Evolutionary conservation across 1,284 basidiomycete genomes (phyloP).

Genomic region (Fomitopsis schrenkii): DNA sequence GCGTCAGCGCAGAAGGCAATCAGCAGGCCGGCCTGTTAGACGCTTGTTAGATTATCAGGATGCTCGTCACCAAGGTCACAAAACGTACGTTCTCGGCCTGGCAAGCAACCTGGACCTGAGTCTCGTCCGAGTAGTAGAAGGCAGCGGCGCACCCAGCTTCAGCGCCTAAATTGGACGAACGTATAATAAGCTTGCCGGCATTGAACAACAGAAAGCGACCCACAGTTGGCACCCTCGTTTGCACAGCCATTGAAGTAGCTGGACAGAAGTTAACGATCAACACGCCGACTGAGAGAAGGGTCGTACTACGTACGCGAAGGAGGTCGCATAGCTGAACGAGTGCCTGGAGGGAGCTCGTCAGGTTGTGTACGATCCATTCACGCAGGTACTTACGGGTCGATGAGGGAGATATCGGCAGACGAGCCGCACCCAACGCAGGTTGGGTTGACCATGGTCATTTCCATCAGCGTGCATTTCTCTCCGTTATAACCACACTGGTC

Average conservation of each 20-base stretch:
- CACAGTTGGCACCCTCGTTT: constrained; percentile 29
- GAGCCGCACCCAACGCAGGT: constrained; percentile 35
- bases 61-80: background rate
- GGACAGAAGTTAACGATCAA: background rate
- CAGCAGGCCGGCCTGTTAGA: background rate
- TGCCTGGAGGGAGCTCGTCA: constrained; percentile 21
- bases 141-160: constrained; percentile 29
- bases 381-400: constrained; percentile 33
- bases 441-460: constrained; percentile 41
- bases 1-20: background rate
- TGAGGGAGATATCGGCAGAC: constrained; percentile 40
- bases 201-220: constrained; percentile 2
- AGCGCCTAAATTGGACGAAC: constrained; percentile 19
- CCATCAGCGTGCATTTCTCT: constrained; percentile 38
- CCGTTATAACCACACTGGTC: constrained; percentile 35
- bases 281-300: background rate
- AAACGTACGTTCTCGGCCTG: constrained; percentile 23
- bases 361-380: background rate
- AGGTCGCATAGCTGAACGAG: constrained; percentile 27
- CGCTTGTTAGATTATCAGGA: background rate
- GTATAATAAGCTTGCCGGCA: background rate
- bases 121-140: constrained; percentile 37
- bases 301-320: constrained; percentile 21
- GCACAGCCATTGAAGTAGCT: constrained; percentile 26
- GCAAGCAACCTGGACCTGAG: constrained; percentile 36